Evolutionary conservation across 208 protist species (phyloP).

Genomic region (Wallacemonas sp.): DNA sequence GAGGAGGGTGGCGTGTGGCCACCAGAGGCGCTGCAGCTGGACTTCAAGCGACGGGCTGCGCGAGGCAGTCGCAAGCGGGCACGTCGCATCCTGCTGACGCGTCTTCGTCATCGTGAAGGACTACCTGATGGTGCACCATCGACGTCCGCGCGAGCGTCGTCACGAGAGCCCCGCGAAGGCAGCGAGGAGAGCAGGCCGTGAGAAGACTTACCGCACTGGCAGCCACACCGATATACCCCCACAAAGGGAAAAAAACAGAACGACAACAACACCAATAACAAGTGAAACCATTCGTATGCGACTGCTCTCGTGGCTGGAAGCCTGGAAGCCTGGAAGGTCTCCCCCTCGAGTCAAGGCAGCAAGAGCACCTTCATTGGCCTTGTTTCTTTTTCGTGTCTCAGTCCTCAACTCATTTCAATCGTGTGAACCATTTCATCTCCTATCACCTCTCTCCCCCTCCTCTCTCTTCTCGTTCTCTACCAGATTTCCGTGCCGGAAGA

Average conservation of each 20-base stretch:
- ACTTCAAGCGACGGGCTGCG: slow-evolving; percentile 38
- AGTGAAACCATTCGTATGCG: not conserved
- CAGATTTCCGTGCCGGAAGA: not conserved
- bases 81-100: slow-evolving; percentile 47
- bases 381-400: too few relatives aligned
- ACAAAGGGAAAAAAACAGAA: not conserved
- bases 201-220: too few relatives aligned
- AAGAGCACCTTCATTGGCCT: too few relatives aligned
- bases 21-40: slow-evolving; percentile 18
- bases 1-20: not conserved
- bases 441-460: slow-evolving; percentile 10
- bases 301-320: too few relatives aligned
- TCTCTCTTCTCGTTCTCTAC: not conserved
- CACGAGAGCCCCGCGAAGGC: not conserved
- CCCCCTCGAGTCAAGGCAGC: too few relatives aligned
- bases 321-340: too few relatives aligned
- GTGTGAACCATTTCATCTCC: slow-evolving; percentile 7
- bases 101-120: slow-evolving; percentile 27
- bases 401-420: too few relatives aligned
- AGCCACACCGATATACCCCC: too few relatives aligned
- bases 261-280: not conserved
- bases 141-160: not conserved
- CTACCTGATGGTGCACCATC: not conserved
- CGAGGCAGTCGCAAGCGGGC: slow-evolving; percentile 31
- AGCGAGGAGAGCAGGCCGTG: not conserved